Conservation (phyloP, 2,329 filamentous ascomycete genomes). For the Verticillium isaacii region DNA sequence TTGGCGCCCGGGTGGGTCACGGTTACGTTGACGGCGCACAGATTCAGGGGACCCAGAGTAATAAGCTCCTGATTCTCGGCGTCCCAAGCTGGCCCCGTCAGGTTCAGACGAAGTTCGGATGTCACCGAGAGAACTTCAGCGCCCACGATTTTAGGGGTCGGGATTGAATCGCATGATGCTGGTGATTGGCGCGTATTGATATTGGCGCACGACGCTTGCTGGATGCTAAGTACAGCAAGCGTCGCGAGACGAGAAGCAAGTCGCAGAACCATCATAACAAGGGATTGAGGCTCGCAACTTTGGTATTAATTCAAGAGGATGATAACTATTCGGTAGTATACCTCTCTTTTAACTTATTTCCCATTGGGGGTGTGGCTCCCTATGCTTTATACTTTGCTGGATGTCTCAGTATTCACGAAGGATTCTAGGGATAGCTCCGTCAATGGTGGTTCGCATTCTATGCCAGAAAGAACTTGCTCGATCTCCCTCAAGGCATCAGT, state of each 20-base stretch:
- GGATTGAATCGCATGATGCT: not conserved
- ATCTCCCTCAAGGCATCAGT: not conserved
- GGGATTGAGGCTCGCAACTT: not conserved
- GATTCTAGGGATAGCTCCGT: not conserved
- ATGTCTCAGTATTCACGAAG: too few species aligned
- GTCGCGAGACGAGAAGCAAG: not conserved
- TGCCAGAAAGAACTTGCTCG: not conserved
- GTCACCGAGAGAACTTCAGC: not conserved
- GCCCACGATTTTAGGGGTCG: not conserved
- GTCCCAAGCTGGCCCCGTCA: not conserved
- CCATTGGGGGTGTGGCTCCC: too few species aligned
- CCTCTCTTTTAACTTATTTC: too few species aligned
- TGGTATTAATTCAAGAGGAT: too few species aligned
- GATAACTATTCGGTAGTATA: too few species aligned
- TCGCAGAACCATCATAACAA: not conserved
- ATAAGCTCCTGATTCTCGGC: not conserved
- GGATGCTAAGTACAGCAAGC: not conserved
- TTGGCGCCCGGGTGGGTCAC: constrained; percentile 8
- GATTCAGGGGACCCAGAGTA: not conserved
- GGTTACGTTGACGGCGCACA: constrained; percentile 15
- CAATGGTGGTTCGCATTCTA: not conserved
- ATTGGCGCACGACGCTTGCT: not conserved
- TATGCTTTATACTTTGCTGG: too few species aligned
- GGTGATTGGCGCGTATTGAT: not conserved
- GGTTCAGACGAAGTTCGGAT: not conserved